A percentile compares a stretch with the other conserved stretches of the same genome.
phyloP scores from a whole-genome alignment of 805 yeast species.

The Candida corydali region DNA sequence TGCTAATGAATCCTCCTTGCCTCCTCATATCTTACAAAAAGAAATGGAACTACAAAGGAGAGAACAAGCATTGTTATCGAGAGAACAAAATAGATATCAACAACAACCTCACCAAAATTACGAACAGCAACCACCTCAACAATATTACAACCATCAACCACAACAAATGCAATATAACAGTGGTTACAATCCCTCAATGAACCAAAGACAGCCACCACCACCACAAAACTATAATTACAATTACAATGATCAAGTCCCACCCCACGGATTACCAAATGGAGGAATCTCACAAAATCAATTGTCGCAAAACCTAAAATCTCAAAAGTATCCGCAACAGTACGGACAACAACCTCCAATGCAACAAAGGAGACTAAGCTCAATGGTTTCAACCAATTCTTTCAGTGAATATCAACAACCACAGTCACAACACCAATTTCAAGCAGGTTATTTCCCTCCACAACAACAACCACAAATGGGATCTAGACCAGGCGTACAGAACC shows the following conservation, averaged over 20 bases:
- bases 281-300: conserved; percentile 23
- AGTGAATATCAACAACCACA: conserved; percentile 12
- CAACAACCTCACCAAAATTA: conserved; percentile 8
- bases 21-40: conserved; percentile 15
- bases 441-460: conserved; percentile 1
- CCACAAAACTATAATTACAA: conserved; percentile 13
- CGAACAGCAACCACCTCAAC: conserved; percentile 5
- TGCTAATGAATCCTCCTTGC: conserved; percentile 10
- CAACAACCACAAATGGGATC: conserved; percentile 13
- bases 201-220: conserved; percentile 1
- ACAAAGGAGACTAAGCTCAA: conserved; percentile 9
- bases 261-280: conserved; percentile 27
- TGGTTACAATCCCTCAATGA: neutral
- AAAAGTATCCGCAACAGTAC: conserved; percentile 10
- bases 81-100: conserved; percentile 14
- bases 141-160: conserved; percentile 5
- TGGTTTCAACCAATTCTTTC: conserved; percentile 3
- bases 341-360: conserved; percentile 6
- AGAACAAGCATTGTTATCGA: conserved; percentile 20
- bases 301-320: conserved; percentile 21
- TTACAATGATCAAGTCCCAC: conserved; percentile 28
- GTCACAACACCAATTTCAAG: conserved; percentile 10
- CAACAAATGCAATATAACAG: too few relatives aligned
- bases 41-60: conserved; percentile 24
- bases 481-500: conserved; percentile 9